These are phyloP conservation scores for Lactifluus piperatus DNA, from an alignment of 768 basidiomycete genomes.

Conservation along the genomic window DNA sequence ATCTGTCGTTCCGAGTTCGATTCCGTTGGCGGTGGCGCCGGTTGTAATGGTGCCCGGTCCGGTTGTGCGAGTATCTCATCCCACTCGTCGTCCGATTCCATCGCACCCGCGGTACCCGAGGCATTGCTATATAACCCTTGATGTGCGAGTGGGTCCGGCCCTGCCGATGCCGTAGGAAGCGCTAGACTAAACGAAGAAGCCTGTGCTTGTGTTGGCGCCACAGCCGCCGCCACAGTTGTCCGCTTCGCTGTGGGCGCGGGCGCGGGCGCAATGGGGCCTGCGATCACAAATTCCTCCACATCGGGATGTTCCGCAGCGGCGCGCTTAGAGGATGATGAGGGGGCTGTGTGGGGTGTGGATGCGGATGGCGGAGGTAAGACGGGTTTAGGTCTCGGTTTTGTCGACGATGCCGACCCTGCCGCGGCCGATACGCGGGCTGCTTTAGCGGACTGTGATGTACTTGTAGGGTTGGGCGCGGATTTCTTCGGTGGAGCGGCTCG, in stretches of 20 bases:
- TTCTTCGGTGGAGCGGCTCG: conserved; percentile 12
- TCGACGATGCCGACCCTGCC: not conserved
- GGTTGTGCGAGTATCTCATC: conserved; percentile 28
- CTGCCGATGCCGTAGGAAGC: conserved; percentile 27
- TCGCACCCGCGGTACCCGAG: conserved; percentile 22
- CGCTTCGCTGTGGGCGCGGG: not conserved
- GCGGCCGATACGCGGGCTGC: conserved; percentile 5
- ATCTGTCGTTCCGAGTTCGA: conserved; percentile 18
- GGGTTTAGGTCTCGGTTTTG: conserved; percentile 6
- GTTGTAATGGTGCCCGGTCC: conserved; percentile 23
- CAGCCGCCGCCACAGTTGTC: conserved; percentile 23
- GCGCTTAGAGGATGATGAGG: not conserved
- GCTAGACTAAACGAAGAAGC: conserved; percentile 27
- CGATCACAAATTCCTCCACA: conserved; percentile 43
- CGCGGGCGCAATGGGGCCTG: conserved; percentile 33
- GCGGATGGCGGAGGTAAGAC: conserved; percentile 20
- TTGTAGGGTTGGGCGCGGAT: conserved; percentile 16
- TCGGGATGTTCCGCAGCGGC: conserved; percentile 25
- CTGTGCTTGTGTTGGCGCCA: conserved; percentile 25
- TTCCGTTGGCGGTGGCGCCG: conserved; percentile 19
- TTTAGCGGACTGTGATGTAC: conserved; percentile 16
- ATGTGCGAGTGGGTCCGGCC: conserved; percentile 19
- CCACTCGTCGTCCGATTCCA: conserved; percentile 41
- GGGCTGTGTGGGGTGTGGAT: not conserved
- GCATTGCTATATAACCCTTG: conserved; percentile 21